Conservation (phyloP, 257 asterid species). For the Nemophila menziesii region DNA sequence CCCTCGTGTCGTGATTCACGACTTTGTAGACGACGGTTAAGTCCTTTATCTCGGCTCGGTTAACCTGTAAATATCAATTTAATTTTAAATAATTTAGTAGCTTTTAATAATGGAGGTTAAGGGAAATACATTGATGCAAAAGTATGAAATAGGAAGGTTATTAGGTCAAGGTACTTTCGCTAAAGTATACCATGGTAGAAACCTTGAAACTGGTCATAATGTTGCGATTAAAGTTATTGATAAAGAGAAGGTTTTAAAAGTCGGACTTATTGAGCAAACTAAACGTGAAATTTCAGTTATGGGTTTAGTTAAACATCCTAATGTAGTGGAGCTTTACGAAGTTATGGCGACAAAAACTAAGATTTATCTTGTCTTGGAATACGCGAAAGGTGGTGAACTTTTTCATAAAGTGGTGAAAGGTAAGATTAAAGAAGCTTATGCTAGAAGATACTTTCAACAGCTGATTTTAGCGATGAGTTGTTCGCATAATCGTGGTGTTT, state of each 20-base stretch:
- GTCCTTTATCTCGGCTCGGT: constrained; percentile 12
- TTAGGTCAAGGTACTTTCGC: constrained; percentile 82
- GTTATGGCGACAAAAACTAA: constrained; percentile 75
- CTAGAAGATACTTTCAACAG: constrained; percentile 61
- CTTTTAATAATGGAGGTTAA: constrained; percentile 34
- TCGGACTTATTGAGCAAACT: constrained; percentile 52
- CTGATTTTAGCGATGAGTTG: constrained; percentile 48
- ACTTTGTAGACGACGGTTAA: constrained; percentile 23
- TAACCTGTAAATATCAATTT: constrained; percentile 15
- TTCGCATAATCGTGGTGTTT: constrained; percentile 64
- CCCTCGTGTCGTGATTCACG: constrained; percentile 15
- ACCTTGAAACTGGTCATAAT: constrained; percentile 40
- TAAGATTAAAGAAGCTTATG: constrained; percentile 46
- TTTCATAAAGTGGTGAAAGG: constrained; percentile 59
- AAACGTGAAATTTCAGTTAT: constrained; percentile 63
- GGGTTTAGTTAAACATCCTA: constrained; percentile 53
- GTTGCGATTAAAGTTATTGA: constrained; percentile 80
- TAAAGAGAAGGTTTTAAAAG: constrained; percentile 54
- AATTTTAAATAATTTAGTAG: constrained; percentile 10
- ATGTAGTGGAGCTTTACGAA: constrained; percentile 48
- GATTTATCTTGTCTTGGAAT: constrained; percentile 63
- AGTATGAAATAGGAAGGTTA: constrained; percentile 71
- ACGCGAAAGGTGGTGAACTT: constrained; percentile 86
- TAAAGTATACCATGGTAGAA: constrained; percentile 66
- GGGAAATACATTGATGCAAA: constrained; percentile 51